Percentiles rank a stretch among this genome's conserved stretches.
Conservation (phyloP, 768 basidiomycete genomes). For the Vararia minispora region DNA sequence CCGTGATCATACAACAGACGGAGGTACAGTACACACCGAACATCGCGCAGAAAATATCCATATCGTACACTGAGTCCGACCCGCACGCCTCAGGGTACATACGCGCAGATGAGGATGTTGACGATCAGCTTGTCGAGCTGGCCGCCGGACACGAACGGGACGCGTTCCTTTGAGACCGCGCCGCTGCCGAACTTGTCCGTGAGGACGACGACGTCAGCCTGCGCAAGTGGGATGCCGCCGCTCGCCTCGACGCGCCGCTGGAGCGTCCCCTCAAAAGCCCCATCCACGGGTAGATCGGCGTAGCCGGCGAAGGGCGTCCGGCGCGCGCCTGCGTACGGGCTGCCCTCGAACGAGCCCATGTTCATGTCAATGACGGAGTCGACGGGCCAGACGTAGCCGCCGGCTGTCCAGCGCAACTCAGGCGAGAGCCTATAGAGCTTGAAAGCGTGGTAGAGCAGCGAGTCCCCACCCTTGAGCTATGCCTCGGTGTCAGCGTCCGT, state of each 20-base stretch:
- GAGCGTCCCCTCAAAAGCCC: constrained; percentile 26
- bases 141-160: constrained; percentile 55
- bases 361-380: constrained; percentile 55
- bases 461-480: constrained; percentile 71
- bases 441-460: constrained; percentile 63
- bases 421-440: constrained; percentile 66
- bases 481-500: not conserved
- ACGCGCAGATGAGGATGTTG: constrained; percentile 64
- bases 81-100: constrained; percentile 40
- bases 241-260: constrained; percentile 50
- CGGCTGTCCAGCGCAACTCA: constrained; percentile 73
- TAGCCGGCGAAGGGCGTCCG: constrained; percentile 32
- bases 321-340: constrained; percentile 17
- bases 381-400: constrained; percentile 72
- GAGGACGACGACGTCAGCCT: constrained; percentile 51
- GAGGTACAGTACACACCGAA: too few relatives aligned
- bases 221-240: constrained; percentile 52
- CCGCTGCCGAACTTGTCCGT: constrained; percentile 38
- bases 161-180: constrained; percentile 49
- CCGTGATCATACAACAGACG: too few relatives aligned
- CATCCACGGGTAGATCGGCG: constrained; percentile 29
- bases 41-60: too few relatives aligned
- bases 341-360: constrained; percentile 31
- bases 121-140: constrained; percentile 66
- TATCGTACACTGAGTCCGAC: too few relatives aligned